phyloP scores from a whole-genome alignment of 2,329 filamentous ascomycete genomes.

The Aureobasidium sp. region DNA sequence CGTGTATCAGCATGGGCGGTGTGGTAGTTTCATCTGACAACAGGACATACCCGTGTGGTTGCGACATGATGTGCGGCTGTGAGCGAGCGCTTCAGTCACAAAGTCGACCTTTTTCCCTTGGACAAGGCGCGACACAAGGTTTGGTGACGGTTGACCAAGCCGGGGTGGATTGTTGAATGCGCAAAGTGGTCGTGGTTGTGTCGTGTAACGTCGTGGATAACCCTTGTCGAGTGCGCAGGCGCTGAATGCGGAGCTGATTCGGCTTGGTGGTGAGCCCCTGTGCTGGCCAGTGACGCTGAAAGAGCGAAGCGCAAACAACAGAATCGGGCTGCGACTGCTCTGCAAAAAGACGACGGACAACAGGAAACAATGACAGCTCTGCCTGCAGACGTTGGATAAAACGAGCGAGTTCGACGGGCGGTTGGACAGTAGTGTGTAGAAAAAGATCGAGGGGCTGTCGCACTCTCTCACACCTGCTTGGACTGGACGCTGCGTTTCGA shows the following conservation, averaged over 20 bases:
- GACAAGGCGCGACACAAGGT: neutral
- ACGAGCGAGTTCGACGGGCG: neutral
- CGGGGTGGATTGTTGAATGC: neutral
- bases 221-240: neutral
- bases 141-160: neutral
- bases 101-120: neutral
- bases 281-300: neutral
- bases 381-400: neutral
- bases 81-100: neutral
- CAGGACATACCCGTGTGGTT: slow-evolving; percentile 8
- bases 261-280: neutral
- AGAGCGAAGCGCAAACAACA: neutral
- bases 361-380: neutral
- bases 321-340: neutral
- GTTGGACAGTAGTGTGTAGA: neutral
- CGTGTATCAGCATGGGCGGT: neutral
- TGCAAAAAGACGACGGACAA: neutral
- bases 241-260: neutral
- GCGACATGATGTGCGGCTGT: slow-evolving; percentile 1
- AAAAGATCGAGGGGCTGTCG: slow-evolving; percentile 5
- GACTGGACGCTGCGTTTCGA: neutral
- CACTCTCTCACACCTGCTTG: neutral
- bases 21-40: neutral
- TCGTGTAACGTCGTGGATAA: neutral
- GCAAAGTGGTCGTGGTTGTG: neutral